Evolutionary conservation across 2,329 filamentous ascomycete genomes (phyloP).

Genomic region (Pestalotiopsis sp.): DNA sequence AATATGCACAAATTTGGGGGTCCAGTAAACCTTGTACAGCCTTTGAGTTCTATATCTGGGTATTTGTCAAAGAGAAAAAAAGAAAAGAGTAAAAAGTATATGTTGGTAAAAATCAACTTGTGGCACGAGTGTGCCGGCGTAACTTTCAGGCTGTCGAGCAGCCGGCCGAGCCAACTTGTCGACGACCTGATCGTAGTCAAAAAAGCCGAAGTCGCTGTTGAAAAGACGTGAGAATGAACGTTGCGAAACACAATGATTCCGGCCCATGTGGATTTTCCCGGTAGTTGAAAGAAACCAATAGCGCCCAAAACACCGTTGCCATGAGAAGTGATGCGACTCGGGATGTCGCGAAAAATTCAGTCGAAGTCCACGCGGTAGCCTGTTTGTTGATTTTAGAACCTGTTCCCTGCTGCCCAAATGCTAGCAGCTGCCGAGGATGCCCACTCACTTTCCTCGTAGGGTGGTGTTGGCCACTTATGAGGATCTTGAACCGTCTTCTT

Average conservation of each 20-base stretch:
- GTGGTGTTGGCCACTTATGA: slow-evolving; percentile 90
- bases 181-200: neutral
- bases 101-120: neutral
- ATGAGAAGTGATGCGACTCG: slow-evolving; percentile 33
- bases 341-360: slow-evolving; percentile 10
- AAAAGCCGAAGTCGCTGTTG: neutral
- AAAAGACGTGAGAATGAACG: slow-evolving; percentile 24
- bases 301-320: slow-evolving; percentile 33
- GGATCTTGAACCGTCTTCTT: slow-evolving; percentile 49
- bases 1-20: slow-evolving; percentile 28
- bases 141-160: slow-evolving; percentile 29
- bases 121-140: slow-evolving; percentile 7
- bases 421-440: slow-evolving; percentile 80
- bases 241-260: slow-evolving; percentile 28
- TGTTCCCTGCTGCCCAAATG: slow-evolving; percentile 74
- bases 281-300: slow-evolving; percentile 22
- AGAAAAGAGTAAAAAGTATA: slow-evolving; percentile 21
- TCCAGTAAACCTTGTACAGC: slow-evolving; percentile 28
- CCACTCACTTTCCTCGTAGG: slow-evolving; percentile 94
- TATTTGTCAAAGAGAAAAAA: slow-evolving; percentile 33
- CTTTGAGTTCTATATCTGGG: slow-evolving; percentile 36
- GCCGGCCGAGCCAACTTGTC: neutral
- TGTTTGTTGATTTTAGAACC: slow-evolving; percentile 48
- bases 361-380: slow-evolving; percentile 14
- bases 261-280: slow-evolving; percentile 24